These are phyloP conservation scores for Xylariomycetidae sp. DNA, from an alignment of 2,329 filamentous ascomycete species.

Conservation along the genomic window DNA sequence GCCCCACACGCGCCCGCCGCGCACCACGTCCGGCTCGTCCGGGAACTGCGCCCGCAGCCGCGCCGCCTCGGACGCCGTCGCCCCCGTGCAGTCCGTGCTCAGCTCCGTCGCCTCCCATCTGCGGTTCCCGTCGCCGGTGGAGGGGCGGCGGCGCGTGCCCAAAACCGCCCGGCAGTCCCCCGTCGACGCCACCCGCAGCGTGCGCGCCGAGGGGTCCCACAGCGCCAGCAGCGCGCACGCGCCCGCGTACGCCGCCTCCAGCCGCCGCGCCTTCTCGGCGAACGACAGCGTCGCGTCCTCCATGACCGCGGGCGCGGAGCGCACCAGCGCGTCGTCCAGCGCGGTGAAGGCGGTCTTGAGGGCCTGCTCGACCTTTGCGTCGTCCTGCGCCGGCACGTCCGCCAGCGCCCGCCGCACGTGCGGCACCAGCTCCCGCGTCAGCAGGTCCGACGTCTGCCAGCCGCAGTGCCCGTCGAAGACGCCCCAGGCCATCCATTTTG, in stretches of 20 bases:
- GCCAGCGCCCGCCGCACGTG: constrained; percentile 22
- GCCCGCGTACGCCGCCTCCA: constrained; percentile 25
- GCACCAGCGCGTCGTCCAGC: constrained; percentile 29
- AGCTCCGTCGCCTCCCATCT: constrained; percentile 49
- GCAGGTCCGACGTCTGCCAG: constrained; percentile 28
- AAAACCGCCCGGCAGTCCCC: constrained; percentile 46
- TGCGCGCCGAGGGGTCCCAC: constrained; percentile 48
- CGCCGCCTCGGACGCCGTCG: constrained; percentile 51
- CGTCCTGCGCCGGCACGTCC: constrained; percentile 9
- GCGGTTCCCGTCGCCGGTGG: constrained; percentile 52
- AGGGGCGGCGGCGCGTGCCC: constrained; percentile 33
- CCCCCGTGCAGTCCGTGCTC: constrained; percentile 61
- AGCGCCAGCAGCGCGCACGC: constrained; percentile 41
- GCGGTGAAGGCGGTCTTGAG: constrained; percentile 33
- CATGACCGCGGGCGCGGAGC: constrained; percentile 15
- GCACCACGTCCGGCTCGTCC: constrained; percentile 51
- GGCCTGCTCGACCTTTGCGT: constrained; percentile 25
- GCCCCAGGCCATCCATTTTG: constrained; percentile 27
- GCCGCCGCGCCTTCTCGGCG: constrained; percentile 22
- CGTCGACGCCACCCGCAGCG: constrained; percentile 56
- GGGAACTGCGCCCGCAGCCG: constrained; percentile 55
- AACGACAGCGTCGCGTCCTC: constrained; percentile 25
- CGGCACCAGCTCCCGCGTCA: constrained; percentile 25
- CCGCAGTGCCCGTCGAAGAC: constrained; percentile 31
- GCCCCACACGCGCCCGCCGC: constrained; percentile 55